Base-by-base conservation (phyloP, 768 basidiomycete species). In the Coprinopsis sp. region DNA sequence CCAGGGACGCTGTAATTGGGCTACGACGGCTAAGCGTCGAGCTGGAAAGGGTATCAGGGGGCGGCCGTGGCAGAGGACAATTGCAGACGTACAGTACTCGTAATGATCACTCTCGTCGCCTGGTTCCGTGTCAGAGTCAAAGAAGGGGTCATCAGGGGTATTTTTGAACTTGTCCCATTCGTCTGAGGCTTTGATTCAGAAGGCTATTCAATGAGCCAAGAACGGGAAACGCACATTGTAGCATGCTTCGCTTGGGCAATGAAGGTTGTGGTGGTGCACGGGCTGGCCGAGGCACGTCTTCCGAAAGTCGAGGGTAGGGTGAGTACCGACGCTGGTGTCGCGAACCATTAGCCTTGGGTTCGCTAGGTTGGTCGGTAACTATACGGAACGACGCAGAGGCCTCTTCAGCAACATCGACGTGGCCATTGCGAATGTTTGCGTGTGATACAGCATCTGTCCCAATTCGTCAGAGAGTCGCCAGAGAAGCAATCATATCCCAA, bases 71-170 rank as follows among this genome's bases (percentile, higher is more conserved):
- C 48, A 33, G 19, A 25, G 10, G 13, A 39, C 10, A 50, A 21
- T 40, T n/a, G n/a, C n/a, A n/a, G n/a, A 59, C 78, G 44, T 50
- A 87, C 87, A 63, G 54, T 85, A 87, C 54, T 88, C 87, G 37
- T 76, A 66, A 25, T 80, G 75, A 28, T 76, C 68, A 53, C 84
- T 69, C 54, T 84, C 82, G 55, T 88, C 84, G 12, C 69, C 73
- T 38, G 67, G 64, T 57, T 86, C 84, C 33, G 86, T 84, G 49
- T 88, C 87, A 23, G 87, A 89, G 62, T 88, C 85, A 40, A 72
- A 64, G 23, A 89, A 67, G n/a, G 87, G 82, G 57, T 90, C 87
- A n/a, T n/a, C n/a, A n/a, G n/a, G n/a, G 29, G 78, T 77, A 24
- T 74, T 78, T 43, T 71, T 76, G 47, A 82, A 70, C 13, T 77